Evolutionary conservation across 257 asterid species (phyloP).

Genomic region (Catharanthus roseus): DNA sequence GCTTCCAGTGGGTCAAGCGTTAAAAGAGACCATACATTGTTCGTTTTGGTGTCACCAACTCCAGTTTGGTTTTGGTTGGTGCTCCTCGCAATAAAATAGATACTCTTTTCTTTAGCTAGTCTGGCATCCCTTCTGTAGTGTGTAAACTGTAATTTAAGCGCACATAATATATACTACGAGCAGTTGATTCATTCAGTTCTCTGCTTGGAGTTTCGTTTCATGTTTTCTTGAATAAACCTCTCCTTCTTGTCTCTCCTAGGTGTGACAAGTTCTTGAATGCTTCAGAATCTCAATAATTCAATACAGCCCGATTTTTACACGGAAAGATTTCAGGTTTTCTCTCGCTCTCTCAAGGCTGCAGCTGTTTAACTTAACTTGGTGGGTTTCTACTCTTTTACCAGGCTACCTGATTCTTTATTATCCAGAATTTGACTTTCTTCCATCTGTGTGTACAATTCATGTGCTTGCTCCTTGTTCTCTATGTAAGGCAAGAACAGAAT

Average conservation of each 20-base stretch:
- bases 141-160: too few species aligned
- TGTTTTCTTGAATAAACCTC: neutral
- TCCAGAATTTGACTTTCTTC: neutral
- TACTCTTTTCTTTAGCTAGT: neutral
- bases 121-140: neutral
- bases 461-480: neutral
- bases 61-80: neutral
- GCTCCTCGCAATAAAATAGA: neutral
- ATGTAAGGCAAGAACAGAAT: neutral
- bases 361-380: slow-evolving; percentile 32
- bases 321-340: slow-evolving; percentile 82
- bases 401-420: slow-evolving; percentile 11
- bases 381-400: neutral
- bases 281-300: slow-evolving; percentile 65
- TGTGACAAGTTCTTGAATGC: slow-evolving; percentile 68
- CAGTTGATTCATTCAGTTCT: too few species aligned
- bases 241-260: slow-evolving; percentile 34
- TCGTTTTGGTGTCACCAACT: neutral
- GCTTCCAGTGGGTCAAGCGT: slow-evolving; percentile 99
- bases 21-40: slow-evolving; percentile 17
- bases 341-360: slow-evolving; percentile 73
- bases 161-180: too few species aligned
- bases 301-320: slow-evolving; percentile 93
- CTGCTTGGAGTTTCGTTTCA: neutral
- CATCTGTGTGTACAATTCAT: neutral